Evolutionary conservation across 257 asterid species (phyloP).

Genomic region (Jacaranda mimosifolia): DNA sequence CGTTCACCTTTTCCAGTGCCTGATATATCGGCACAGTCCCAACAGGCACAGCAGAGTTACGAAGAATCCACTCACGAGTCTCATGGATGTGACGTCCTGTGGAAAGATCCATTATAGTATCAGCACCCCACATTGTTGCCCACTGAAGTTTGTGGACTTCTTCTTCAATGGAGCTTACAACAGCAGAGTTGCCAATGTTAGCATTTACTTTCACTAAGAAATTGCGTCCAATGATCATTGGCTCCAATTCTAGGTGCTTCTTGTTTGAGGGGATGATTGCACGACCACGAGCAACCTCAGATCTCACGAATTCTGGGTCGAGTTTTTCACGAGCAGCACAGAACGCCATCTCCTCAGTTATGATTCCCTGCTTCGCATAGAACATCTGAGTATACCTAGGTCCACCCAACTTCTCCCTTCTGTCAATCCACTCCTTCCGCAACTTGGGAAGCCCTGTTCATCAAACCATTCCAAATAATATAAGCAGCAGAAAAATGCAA

Average conservation of each 20-base stretch:
- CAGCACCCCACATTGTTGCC: slow-evolving; percentile 99
- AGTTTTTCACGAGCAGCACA: slow-evolving; percentile 95
- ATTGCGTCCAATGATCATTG: slow-evolving; percentile 93
- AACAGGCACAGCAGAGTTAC: slow-evolving; percentile 93
- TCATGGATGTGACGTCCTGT: slow-evolving; percentile 97
- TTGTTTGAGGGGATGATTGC: slow-evolving; percentile 97
- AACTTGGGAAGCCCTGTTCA: slow-evolving; percentile 85
- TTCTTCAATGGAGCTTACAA: slow-evolving; percentile 94
- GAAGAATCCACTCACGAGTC: slow-evolving; percentile 98
- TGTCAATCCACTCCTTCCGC: slow-evolving; percentile 87
- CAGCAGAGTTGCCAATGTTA: slow-evolving; percentile 94
- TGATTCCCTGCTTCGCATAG: slow-evolving; percentile 91
- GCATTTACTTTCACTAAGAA: slow-evolving; percentile 96
- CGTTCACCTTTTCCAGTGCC: slow-evolving; percentile 91
- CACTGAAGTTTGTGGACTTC: slow-evolving; percentile 98
- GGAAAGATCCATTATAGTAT: slow-evolving; percentile 95
- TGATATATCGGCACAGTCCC: slow-evolving; percentile 98
- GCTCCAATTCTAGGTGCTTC: slow-evolving; percentile 91
- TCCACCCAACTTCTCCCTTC: slow-evolving; percentile 79
- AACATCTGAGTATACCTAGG: slow-evolving; percentile 92
- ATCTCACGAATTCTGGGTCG: slow-evolving; percentile 90
- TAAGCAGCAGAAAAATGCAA: background rate
- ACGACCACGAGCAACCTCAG: slow-evolving; percentile 98
- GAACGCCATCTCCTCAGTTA: slow-evolving; percentile 92
- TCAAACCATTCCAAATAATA: slow-evolving; percentile 21